Base-by-base conservation (phyloP, 257 asterid species). In the Dorcoceras hygrometricum region DNA sequence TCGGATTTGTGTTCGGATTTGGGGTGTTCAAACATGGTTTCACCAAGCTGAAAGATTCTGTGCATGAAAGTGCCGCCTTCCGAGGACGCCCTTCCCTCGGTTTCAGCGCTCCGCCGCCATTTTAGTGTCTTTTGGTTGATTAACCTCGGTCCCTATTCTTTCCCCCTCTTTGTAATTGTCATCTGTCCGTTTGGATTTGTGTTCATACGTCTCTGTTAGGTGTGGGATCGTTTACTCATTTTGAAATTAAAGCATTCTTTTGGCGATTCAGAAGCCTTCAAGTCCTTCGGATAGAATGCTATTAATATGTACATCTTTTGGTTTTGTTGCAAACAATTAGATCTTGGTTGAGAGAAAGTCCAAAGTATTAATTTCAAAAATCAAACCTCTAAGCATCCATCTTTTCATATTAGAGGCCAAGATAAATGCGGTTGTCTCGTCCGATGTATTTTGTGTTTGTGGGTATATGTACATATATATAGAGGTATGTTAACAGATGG, bases 1-100 rank as follows among this genome's bases (percentile, higher is more conserved):
- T 86, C n/a, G 94, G 91, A 1, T 25, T 84, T 26, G 65, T 86
- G 14, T 86, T 88, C 63, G 96, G 94, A n/a, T 88, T 88, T 66
- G 96, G 96, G 5, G 86, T 88, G 34, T 86, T 82, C 82, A 69
- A 75, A 78, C 70, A 86, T 73, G 89, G 96, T 0, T 84, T 84
- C 72, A 81, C 82, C 67, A 88, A 86, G 80, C 4, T 84, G 56
- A 75, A 81, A 76, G 79, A 84, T 36, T 68, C 80, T 4, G 3
- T 84, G 14, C 85, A 86, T 57, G 71, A 46, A 9, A 50, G 70
- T 73, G 65, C 66, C 60, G 57, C 60, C 56, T 39, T 39, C 24
- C 31, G 58, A 16, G 73, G 80, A 16, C 82, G 89, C 19, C 90
- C 90, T 1, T 84, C 86, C 62, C 26, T 83, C 54, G 88, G 83